phyloP scores from a whole-genome alignment of 129 eudicot genomes.

The Pittosporum tobira region DNA sequence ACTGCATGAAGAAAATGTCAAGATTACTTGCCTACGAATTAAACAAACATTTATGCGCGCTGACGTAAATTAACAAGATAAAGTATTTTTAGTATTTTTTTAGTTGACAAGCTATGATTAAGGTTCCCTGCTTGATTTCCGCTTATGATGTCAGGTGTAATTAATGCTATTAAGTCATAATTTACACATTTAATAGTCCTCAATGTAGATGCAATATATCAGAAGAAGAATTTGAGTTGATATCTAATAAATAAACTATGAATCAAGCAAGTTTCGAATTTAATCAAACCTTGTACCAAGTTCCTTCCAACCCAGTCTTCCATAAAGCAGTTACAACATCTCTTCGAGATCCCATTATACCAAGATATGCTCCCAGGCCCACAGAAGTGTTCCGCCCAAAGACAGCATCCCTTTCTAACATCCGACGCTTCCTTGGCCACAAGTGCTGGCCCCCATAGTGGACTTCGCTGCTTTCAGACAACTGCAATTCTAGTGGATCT shows the following conservation, averaged over 20 bases:
- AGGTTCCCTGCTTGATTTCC: too few relatives aligned
- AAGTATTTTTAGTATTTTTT: too few relatives aligned
- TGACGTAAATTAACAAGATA: too few relatives aligned
- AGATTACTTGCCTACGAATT: not conserved
- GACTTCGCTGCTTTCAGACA: conserved; percentile 35
- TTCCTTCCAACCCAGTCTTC: conserved; percentile 97
- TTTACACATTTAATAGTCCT: too few relatives aligned
- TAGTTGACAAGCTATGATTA: too few relatives aligned
- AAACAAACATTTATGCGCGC: not conserved
- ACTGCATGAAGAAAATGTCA: conserved; percentile 38
- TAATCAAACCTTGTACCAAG: conserved; percentile 79
- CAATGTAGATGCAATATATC: too few relatives aligned
- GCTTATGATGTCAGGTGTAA: too few relatives aligned
- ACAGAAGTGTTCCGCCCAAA: conserved; percentile 90
- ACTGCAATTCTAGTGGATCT: conserved; percentile 39
- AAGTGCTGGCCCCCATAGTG: conserved; percentile 56
- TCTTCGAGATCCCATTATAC: conserved; percentile 97
- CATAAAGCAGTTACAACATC: conserved; percentile 94
- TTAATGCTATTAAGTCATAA: too few relatives aligned
- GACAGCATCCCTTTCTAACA: conserved; percentile 98
- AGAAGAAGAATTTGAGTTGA: too few relatives aligned
- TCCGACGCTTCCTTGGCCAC: conserved; percentile 95
- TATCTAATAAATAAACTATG: too few relatives aligned
- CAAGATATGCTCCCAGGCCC: conserved; percentile 91
- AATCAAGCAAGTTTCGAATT: too few relatives aligned